Percentiles rank a stretch among this genome's conserved stretches.
Evolutionary conservation across 805 yeast species (phyloP).

Genomic region (Hanseniaspora jakobsenii): DNA sequence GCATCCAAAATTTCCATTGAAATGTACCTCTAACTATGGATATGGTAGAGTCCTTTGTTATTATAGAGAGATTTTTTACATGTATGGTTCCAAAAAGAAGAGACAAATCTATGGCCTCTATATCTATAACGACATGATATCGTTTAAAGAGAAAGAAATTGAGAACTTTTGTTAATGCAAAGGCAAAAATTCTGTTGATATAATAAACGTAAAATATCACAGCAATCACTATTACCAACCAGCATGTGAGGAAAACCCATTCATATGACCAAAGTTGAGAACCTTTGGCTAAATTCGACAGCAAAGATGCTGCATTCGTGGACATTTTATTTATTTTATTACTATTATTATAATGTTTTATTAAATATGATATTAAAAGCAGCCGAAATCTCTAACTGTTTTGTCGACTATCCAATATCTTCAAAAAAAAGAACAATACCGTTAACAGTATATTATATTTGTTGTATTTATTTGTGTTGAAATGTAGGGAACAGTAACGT

Average conservation of each 20-base stretch:
- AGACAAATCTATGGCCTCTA: constrained; percentile 67
- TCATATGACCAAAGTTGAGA: constrained; percentile 28
- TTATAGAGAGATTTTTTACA: constrained; percentile 60
- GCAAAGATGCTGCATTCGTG: not conserved
- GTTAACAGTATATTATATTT: too few species aligned
- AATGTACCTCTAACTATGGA: constrained; percentile 59
- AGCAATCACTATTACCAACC: constrained; percentile 58
- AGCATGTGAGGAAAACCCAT: constrained; percentile 76
- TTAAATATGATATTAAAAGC: too few species aligned
- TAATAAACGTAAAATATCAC: constrained; percentile 58
- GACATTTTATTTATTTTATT: not conserved
- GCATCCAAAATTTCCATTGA: constrained; percentile 88
- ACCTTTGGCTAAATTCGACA: not conserved
- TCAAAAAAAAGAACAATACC: too few species aligned
- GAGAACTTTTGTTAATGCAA: constrained; percentile 38
- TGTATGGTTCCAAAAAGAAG: constrained; percentile 72
- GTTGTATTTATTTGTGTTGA: too few species aligned
- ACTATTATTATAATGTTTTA: too few species aligned
- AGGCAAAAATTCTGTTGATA: constrained; percentile 61
- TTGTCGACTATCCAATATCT: too few species aligned
- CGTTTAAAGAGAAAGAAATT: constrained; percentile 53
- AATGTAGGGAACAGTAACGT: too few species aligned
- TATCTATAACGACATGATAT: constrained; percentile 43
- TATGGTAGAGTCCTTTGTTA: constrained; percentile 62
- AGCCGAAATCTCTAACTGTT: too few species aligned